Evolutionary conservation across 225 moss, liverwort and hornwort species (phyloP).

Genomic region (Pleurozium schreberi): DNA sequence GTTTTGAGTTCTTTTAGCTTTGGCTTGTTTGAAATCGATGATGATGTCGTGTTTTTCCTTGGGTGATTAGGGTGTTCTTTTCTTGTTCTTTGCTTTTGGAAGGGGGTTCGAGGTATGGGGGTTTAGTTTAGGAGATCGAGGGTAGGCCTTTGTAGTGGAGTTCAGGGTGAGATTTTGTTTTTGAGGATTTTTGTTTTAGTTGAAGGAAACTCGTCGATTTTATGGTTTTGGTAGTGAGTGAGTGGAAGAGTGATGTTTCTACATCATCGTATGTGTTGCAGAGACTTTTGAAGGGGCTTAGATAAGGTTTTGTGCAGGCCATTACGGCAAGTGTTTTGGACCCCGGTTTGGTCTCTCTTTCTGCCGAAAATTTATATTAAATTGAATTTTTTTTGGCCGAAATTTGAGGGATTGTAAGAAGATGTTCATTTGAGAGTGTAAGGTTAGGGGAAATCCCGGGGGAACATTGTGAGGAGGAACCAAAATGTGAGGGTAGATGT

Average conservation of each 20-base stretch:
- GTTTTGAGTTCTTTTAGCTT: no score
- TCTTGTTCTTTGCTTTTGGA: not conserved
- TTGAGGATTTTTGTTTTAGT: not conserved
- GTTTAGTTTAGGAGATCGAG: not conserved
- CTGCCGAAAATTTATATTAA: not conserved
- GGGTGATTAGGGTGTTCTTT: not conserved
- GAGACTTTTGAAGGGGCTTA: not conserved
- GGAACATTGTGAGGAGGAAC: not conserved
- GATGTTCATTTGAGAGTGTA: not conserved
- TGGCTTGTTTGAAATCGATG: not conserved
- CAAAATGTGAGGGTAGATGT: not conserved
- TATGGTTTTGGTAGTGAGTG: not conserved
- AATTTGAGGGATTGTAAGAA: not conserved
- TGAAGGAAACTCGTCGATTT: not conserved
- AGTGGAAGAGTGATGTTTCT: not conserved
- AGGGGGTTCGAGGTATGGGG: not conserved
- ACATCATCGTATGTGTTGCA: not conserved
- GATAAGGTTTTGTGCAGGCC: not conserved
- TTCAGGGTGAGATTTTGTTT: not conserved
- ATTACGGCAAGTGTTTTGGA: not conserved
- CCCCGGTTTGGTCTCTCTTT: not conserved
- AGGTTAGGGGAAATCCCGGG: not conserved
- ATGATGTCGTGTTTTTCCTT: not conserved
- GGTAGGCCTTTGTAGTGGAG: not conserved
- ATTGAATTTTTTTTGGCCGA: not conserved